Conservation (phyloP, 805 yeast species). For the Candida anglica region DNA sequence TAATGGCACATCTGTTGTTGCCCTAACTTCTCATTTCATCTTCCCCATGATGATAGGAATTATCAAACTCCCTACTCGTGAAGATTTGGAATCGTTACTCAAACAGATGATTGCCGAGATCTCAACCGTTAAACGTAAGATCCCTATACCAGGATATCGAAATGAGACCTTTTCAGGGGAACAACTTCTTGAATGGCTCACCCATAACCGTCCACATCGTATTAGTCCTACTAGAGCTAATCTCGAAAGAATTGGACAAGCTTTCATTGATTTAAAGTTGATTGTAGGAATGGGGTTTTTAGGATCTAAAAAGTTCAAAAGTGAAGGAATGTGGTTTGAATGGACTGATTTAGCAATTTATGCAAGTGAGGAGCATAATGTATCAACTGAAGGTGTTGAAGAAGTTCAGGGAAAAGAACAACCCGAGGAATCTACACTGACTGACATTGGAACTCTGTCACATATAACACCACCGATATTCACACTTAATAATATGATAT, state of each 20-base stretch:
- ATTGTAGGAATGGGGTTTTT: slow-evolving; percentile 28
- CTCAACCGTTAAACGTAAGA: slow-evolving; percentile 24
- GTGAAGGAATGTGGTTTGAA: slow-evolving; percentile 43
- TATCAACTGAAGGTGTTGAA: not conserved
- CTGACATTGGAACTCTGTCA: not conserved
- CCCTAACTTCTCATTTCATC: slow-evolving; percentile 13
- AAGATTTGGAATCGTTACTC: slow-evolving; percentile 20
- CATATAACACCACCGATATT: not conserved
- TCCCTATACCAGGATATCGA: slow-evolving; percentile 37
- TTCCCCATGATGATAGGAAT: slow-evolving; percentile 34
- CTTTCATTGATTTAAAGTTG: slow-evolving; percentile 29
- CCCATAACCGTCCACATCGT: slow-evolving; percentile 21
- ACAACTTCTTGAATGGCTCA: slow-evolving; percentile 26
- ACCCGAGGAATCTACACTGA: not conserved
- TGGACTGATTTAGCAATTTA: slow-evolving; percentile 33
- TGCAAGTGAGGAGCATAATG: slow-evolving; percentile 6
- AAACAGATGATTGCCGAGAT: slow-evolving; percentile 17
- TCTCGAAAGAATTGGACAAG: slow-evolving; percentile 39
- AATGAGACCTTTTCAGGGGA: slow-evolving; percentile 39
- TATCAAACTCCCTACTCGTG: slow-evolving; percentile 10
- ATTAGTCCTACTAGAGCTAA: slow-evolving; percentile 33
- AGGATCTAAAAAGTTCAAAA: slow-evolving; percentile 30
- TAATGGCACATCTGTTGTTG: slow-evolving; percentile 3
- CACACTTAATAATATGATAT: not conserved
- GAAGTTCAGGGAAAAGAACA: not conserved